Base-by-base conservation (phyloP, 805 yeast genomes). In the Metschnikowia colocasiae region DNA sequence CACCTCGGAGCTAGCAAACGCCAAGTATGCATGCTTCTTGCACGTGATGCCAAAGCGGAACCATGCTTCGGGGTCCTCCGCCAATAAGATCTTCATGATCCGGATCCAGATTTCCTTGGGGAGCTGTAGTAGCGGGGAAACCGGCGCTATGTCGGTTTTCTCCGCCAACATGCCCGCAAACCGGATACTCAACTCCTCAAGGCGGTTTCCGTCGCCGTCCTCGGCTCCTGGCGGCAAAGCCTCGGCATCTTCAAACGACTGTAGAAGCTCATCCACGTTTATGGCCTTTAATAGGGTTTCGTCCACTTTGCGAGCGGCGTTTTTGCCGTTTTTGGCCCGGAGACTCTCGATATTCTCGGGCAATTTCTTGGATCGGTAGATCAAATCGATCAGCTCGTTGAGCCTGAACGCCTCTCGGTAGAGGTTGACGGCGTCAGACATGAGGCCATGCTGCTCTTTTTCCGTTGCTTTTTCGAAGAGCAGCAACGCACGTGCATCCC, bases 391-490 rank as follows among this genome's bases (percentile, higher is more conserved):
- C 47, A 75, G 75, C 5, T 65, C 70, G 52, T 76, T 67, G 46
- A 81, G 63, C 56, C 76, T 81, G 61, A 82, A 77, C 2, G 97
- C 96, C 52, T 75, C 73, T 51, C 95, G 71, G 64, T 90, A 90
- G 53, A 68, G 76, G 41, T 71, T 78, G 23, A 87, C 81, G 1
- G 96, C 96, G 58, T 89, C 96, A n/a, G 87, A 76, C 80, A 89
- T 75, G 51, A 80, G 71, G 0, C 96, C 96, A 42, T 73, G 77
- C 29, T 76, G 69, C 64, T 90, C 97, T 58, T 83, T 83, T 40
- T 75, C 79, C 0, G 83, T 79, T 2, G 89, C 97, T 43, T 73
- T 63, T 55, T 85, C 89, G 69, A 87, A 89, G 19, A 79, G 66
- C 43, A 71, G 73, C 35, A 88, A 66, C 2, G 96, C 95, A 40